Base-by-base conservation (phyloP, 108 stramenopile genomes). In the Pseudonitzschia delicatissima region DNA sequence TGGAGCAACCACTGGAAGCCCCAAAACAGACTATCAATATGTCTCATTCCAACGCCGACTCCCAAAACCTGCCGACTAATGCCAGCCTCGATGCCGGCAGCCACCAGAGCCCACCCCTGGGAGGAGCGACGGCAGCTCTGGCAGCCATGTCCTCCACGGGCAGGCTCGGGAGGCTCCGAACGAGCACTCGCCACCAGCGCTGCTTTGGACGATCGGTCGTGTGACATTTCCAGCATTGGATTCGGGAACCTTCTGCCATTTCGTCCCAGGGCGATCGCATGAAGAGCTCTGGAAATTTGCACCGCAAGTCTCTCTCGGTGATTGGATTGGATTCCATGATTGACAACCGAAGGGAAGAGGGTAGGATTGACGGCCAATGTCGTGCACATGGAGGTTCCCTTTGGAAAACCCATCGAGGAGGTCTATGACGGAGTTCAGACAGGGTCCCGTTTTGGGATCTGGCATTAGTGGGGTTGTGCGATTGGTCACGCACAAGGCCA, bases 371-470 rank as follows among this genome's bases (percentile, higher is more conserved):
- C 58, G 12, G 50, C 64, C 26, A 88, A 87, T 57, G 72, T 92
- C 11, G 91, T 92, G 1, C 91, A 87, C 25, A 90, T 89, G 68
- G 88, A 93, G 62, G 88, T 90, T 34, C 88, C 92, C 8, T 85
- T 93, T 47, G 92, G 92, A 27, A 90, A 88, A 76, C 93, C 90
- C 35, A 91, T 90, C 49, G 90, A 91, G 37, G 88, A 94, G 71
- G 93, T 91, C 1, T 91, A 94, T 58, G 81, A 88, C 50, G 88
- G 88, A 3, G 87, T 94, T 20, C 90, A 94, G 71, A 81, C 85
- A 52, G 88, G n/a, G 90, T 37, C 83, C 83, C 1, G 87, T 94
- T 0, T 53, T 94, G 36, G 93, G 93, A 5, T 84, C 80, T 52
- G 93, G 93, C 1, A 84, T 90, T 57, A 80, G 83, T 12, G 93